These are phyloP conservation scores for Lipomyces lipofer DNA, from an alignment of 805 yeast species.

Conservation along the genomic window DNA sequence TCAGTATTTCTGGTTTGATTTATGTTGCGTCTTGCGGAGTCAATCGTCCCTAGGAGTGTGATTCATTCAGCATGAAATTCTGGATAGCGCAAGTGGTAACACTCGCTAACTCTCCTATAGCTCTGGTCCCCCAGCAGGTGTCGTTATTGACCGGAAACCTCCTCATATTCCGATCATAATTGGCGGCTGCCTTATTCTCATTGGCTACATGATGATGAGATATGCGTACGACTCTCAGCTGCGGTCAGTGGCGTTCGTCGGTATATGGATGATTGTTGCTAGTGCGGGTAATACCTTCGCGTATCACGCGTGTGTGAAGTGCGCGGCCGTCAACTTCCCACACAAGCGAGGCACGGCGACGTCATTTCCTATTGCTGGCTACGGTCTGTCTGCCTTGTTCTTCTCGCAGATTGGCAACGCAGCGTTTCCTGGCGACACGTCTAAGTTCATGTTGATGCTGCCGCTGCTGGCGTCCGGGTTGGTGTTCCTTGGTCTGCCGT, in stretches of 20 bases:
- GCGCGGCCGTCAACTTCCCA: conserved; percentile 72
- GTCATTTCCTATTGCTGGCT: conserved; percentile 69
- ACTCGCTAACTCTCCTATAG: too few species aligned
- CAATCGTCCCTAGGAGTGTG: too few species aligned
- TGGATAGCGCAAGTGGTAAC: too few species aligned
- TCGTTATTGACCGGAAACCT: conserved; percentile 62
- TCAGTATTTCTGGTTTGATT: conserved; percentile 28
- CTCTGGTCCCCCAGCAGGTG: conserved; percentile 69
- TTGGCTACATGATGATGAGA: conserved; percentile 60
- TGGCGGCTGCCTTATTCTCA: conserved; percentile 46
- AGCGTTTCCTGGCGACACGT: conserved; percentile 60
- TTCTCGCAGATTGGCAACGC: conserved; percentile 57
- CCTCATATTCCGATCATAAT: conserved; percentile 53
- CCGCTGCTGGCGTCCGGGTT: conserved; percentile 30
- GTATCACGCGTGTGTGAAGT: conserved; percentile 65
- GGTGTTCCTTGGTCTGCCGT: conserved; percentile 31
- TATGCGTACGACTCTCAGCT: conserved; percentile 48
- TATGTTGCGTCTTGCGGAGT: background rate
- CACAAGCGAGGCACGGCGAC: conserved; percentile 71
- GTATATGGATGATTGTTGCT: conserved; percentile 52
- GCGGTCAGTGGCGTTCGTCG: conserved; percentile 43
- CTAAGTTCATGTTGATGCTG: conserved; percentile 43
- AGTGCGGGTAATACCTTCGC: conserved; percentile 71
- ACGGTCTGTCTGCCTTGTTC: conserved; percentile 71
- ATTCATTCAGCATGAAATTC: too few species aligned